Evolutionary conservation across 805 yeast species (phyloP), one percentile per base, ranked within the genome.

Genomic region (Tetrapisispora phaffii): DNA sequence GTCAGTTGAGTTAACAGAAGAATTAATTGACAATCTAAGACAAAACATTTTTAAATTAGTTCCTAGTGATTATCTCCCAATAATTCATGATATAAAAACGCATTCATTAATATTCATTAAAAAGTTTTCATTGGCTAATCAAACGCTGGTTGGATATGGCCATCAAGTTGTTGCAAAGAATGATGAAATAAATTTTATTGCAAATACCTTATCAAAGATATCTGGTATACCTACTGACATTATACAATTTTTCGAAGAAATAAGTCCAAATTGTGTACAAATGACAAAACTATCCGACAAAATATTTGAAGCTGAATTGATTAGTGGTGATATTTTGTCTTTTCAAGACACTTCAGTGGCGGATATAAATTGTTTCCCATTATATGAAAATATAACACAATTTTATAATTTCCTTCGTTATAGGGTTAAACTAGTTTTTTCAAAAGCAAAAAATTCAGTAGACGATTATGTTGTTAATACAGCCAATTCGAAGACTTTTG

Each of bases 251-350:
- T 75, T 57, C 50, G 94, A 85, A 60, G 94, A 85, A 54, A 61
- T 82, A 21, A 75, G 77, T 33, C 76, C 77, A 2, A 67, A 67
- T 5, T 71, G 73, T 31, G 69, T 81, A 33, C 34, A 71, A 63
- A 38, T 55, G 59, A 8, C 47, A 51, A n/a, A 53, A 54, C 7
- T 28, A 28, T 3, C 17, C 5, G 34, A 26, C 26, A 29, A 68
- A 78, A 1, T 76, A 76, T 55, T 75, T 73, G 37, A 75, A 47
- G 66, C 73, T 33, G 93, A 85, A 52, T 57, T 84, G 17, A 69
- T 71, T 6, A 75, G 72, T 46, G 94, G 94, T 54, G 94, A 85
- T 57, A 81, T 85, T 15, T 58, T 85, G 7, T 51, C 64, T 2
- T 62, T 62, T 50, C 63, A 50, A 49, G 49, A 48, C 34, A 47